These are phyloP conservation scores for Suillus ampliporus DNA, from an alignment of 768 basidiomycete species.

Conservation along the genomic window DNA sequence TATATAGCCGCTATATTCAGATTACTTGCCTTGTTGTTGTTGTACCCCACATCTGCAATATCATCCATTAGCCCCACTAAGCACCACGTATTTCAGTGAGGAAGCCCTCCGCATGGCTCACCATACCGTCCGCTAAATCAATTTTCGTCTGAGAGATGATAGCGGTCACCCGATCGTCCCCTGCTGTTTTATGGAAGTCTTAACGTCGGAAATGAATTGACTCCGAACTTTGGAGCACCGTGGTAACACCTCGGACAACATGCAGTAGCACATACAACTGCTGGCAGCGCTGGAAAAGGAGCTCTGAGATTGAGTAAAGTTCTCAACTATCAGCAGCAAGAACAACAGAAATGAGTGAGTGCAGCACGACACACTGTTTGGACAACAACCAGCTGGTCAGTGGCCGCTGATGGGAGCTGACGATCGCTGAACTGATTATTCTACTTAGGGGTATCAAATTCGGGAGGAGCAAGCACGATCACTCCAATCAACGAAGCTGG, in stretches of 20 bases:
- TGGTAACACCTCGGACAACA: constrained; percentile 7
- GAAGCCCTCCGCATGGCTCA: background rate
- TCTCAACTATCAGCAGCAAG: background rate
- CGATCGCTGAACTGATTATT: background rate
- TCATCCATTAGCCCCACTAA: background rate
- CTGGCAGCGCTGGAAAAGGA: constrained; percentile 1
- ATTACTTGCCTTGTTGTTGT: background rate
- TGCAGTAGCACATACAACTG: background rate
- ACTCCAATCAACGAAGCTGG: constrained; percentile 6
- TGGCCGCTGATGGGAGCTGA: background rate
- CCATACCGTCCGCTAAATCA: background rate
- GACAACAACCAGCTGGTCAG: background rate
- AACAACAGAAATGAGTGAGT: background rate
- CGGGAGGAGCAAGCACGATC: constrained; percentile 9
- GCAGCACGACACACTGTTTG: background rate
- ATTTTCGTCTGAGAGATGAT: background rate
- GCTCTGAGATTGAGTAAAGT: constrained; percentile 4
- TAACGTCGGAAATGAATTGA: constrained; percentile 8
- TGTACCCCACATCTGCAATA: background rate
- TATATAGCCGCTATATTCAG: background rate
- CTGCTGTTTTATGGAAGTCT: constrained; percentile 2
- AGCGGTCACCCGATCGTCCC: constrained; percentile 7
- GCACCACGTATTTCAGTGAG: background rate
- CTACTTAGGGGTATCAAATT: constrained; percentile 6
- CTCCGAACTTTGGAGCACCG: background rate